Percentiles rank a stretch among this genome's conserved stretches.
Conservation (phyloP, 75 land plant species). For the Azolla pinnata region DNA sequence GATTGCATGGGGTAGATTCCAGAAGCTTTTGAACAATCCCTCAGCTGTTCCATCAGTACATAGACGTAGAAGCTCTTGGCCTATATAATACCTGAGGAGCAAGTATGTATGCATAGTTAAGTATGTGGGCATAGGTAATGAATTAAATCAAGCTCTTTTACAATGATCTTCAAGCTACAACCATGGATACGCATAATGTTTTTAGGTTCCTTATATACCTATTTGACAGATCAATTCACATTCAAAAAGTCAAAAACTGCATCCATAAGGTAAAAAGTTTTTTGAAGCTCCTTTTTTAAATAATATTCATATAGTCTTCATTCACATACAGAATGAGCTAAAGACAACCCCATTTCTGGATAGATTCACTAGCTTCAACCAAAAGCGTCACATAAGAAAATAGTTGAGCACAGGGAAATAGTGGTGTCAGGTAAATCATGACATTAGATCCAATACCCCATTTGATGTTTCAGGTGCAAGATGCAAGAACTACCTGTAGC, state of each 20-base stretch:
- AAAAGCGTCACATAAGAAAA: background rate
- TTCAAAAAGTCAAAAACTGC: too few relatives aligned
- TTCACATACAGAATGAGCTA: background rate
- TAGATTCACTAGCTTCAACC: background rate
- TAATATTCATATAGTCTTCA: background rate
- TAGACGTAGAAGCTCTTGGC: background rate
- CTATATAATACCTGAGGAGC: background rate
- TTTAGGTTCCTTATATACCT: too few relatives aligned
- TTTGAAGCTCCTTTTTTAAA: too few relatives aligned
- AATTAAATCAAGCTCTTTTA: background rate
- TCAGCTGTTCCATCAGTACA: background rate
- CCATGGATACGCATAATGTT: background rate
- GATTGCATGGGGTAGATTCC: slow-evolving; percentile 6
- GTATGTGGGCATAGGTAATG: background rate
- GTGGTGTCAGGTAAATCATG: background rate
- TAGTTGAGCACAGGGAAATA: background rate
- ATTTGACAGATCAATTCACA: too few relatives aligned
- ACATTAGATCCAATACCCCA: background rate
- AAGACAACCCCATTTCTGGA: background rate
- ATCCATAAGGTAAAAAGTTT: too few relatives aligned
- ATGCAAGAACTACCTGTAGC: slow-evolving; percentile 2
- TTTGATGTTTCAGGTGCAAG: slow-evolving; percentile 1
- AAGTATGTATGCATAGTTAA: background rate
- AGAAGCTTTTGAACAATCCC: slow-evolving; percentile 6
- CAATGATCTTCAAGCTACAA: background rate